A percentile compares a stretch with the other conserved stretches of the same genome.
These are phyloP conservation scores for Ustilago nuda DNA, from an alignment of 1,284 basidiomycete genomes.

Conservation along the genomic window DNA sequence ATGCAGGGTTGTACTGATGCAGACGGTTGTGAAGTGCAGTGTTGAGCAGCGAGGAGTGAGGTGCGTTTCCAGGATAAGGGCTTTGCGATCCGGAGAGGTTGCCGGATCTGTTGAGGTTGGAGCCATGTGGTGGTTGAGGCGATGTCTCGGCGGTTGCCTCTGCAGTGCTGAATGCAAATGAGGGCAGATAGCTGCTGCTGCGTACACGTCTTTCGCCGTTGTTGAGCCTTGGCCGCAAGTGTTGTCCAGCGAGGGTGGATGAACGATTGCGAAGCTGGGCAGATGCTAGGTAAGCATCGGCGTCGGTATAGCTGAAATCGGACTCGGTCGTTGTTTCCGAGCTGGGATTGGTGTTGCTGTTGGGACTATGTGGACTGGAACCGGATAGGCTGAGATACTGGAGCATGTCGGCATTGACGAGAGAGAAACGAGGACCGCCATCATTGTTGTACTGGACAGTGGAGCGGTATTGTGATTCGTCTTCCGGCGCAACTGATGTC, in stretches of 20 bases:
- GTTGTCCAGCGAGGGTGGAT: slow-evolving; percentile 37
- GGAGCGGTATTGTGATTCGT: slow-evolving; percentile 12
- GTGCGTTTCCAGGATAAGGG: slow-evolving; percentile 27
- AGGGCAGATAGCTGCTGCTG: slow-evolving; percentile 49
- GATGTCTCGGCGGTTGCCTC: slow-evolving; percentile 4
- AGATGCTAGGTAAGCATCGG: slow-evolving; percentile 24
- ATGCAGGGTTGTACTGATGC: slow-evolving; percentile 24
- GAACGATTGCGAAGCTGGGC: slow-evolving; percentile 38
- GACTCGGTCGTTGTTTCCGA: slow-evolving; percentile 3
- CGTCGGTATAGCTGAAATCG: slow-evolving; percentile 15
- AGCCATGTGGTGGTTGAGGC: slow-evolving; percentile 12
- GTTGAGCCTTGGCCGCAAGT: slow-evolving; percentile 33
- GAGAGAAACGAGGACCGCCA: slow-evolving; percentile 27
- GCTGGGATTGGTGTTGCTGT: background rate
- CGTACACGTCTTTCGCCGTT: slow-evolving; percentile 38
- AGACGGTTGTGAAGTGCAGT: slow-evolving; percentile 43
- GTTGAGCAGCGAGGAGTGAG: slow-evolving; percentile 41
- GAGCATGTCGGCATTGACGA: slow-evolving; percentile 49
- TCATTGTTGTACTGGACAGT: slow-evolving; percentile 7
- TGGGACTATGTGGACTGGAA: slow-evolving; percentile 1
- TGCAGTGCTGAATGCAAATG: slow-evolving; percentile 26
- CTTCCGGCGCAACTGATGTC: slow-evolving; percentile 30
- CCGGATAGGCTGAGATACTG: slow-evolving; percentile 60
- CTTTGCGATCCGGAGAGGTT: slow-evolving; percentile 33
- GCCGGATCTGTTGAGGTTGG: slow-evolving; percentile 14